Evolutionary conservation across 805 yeast genomes (phyloP), one percentile per base, ranked within the genome.

Genomic region (Komagataella mondaviorum): DNA sequence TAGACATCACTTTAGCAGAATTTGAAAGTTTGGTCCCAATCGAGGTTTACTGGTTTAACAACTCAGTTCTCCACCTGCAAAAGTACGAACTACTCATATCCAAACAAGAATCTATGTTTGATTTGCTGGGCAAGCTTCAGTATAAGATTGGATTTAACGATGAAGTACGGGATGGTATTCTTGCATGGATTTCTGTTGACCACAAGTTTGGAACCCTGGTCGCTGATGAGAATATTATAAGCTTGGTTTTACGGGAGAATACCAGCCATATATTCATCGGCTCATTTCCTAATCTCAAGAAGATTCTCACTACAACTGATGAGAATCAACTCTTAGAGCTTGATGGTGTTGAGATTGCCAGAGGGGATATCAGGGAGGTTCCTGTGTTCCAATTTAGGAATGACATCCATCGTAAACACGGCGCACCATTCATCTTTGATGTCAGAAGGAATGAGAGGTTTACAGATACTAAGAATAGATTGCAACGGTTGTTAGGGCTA

Each of bases 371-470:
- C 1, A 73, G 71, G 57, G 59, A 85, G 46, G 74, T 86, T 2
- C 76, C 85, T 3, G 95, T 83, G 1, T 72, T 80, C 56, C 96
- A 89, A 61, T 90, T 83, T 66, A 77, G 82, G 63, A 86, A 84
- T 57, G 85, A 82, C 45, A 71, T 83, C 23, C 74, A 71, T 47
- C 71, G 71, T 55, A 68, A 73, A 46, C 98, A 90, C 64, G 90
- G 96, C n/a, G 72, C 84, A 49, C 95, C 97, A 3, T 90, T 90
- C 62, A 68, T 85, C 7, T 87, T 90, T 62, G 76, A 79, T n/a
- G 65, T 86, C 6, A 72, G 78, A 48, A 82, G 86, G 6, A 78
- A 73, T 12, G 99, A 93, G 63, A 66, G 68, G 47, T 77, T 86
- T 48, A 61, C 64, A 2, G 80, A 76, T 10, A 83, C 95, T 1